Conservation (phyloP, 805 yeast genomes). For the Saccharomycopsis sp. region DNA sequence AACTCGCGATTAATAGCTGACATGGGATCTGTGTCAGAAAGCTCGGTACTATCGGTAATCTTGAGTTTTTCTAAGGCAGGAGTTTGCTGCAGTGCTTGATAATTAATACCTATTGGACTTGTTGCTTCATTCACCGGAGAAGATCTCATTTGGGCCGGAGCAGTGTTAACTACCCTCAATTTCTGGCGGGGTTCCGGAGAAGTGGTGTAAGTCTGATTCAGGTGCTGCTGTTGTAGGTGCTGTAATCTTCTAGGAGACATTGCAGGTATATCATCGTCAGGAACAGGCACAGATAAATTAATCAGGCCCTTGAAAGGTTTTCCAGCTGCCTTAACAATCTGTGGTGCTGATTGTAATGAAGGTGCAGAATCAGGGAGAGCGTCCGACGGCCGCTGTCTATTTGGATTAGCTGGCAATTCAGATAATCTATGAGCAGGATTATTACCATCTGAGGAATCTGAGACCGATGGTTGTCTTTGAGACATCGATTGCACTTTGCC, state of each 20-base stretch:
- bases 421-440: neutral
- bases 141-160: neutral
- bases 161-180: neutral
- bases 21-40: neutral
- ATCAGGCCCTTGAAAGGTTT: neutral
- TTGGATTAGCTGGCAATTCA: neutral
- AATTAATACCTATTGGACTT: neutral
- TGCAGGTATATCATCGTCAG: neutral
- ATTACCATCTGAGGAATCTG: neutral
- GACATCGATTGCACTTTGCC: neutral
- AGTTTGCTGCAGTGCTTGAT: neutral
- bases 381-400: neutral
- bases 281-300: neutral
- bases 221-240: neutral
- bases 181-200: no score
- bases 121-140: neutral
- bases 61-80: neutral
- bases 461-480: neutral
- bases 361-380: neutral
- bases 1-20: neutral
- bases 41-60: neutral
- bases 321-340: neutral
- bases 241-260: conserved; percentile 2
- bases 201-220: neutral
- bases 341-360: neutral